phyloP scores from a whole-genome alignment of 345 rosid genomes.

The Nephelium lappaceum region DNA sequence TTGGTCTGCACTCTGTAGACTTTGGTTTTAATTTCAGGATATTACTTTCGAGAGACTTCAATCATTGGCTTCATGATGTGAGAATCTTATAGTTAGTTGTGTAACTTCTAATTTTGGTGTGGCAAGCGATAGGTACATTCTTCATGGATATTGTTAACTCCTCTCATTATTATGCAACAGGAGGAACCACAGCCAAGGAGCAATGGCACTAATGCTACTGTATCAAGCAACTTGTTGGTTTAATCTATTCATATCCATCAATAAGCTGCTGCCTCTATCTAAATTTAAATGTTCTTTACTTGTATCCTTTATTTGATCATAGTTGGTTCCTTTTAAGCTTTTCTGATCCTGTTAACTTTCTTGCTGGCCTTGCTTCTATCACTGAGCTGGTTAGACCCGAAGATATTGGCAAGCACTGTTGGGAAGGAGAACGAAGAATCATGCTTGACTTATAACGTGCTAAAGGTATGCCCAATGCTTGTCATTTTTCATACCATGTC shows the following conservation, averaged over 20 bases:
- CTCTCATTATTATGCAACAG: conserved; percentile 54
- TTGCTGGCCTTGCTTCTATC: neutral
- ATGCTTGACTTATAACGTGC: conserved; percentile 60
- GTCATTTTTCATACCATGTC: too few relatives aligned
- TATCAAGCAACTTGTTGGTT: neutral
- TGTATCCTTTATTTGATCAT: neutral
- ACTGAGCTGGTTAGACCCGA: conserved; percentile 43
- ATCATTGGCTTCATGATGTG: too few relatives aligned
- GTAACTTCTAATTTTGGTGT: conserved; percentile 3
- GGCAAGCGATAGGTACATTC: conserved; percentile 44
- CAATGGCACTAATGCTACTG: conserved; percentile 37
- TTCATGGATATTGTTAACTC: conserved; percentile 56
- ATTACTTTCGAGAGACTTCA: too few relatives aligned
- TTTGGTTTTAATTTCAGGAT: too few relatives aligned
- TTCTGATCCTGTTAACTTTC: neutral
- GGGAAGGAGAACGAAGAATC: conserved; percentile 51
- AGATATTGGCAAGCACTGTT: conserved; percentile 48
- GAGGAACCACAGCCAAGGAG: conserved; percentile 48
- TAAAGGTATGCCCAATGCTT: conserved; percentile 35
- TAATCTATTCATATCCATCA: neutral
- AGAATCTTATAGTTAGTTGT: too few relatives aligned
- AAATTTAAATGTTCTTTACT: neutral
- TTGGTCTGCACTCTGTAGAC: too few relatives aligned
- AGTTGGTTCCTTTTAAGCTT: neutral
- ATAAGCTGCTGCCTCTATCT: too few relatives aligned